Conservation (phyloP, 495 filamentous ascomycete genomes). For the Pyrenula aspistea region DNA sequence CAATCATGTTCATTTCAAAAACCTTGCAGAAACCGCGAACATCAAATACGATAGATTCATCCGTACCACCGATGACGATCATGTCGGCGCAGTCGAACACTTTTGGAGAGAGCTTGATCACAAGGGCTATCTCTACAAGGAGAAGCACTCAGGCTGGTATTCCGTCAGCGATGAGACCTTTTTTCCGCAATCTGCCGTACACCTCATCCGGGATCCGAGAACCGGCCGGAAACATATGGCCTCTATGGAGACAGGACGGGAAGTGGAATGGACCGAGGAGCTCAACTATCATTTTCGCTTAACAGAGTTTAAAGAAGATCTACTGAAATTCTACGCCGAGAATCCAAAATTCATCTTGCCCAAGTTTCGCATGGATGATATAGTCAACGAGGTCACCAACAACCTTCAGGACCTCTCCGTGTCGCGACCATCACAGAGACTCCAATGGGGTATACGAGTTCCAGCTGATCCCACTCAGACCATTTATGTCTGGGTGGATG, state of each 20-base stretch:
- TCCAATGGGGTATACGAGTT: constrained; percentile 84
- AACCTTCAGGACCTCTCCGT: constrained; percentile 79
- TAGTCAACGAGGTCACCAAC: constrained; percentile 53
- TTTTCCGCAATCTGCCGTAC: constrained; percentile 66
- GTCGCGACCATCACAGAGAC: constrained; percentile 64
- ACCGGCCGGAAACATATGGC: constrained; percentile 76
- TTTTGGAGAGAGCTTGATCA: constrained; percentile 74
- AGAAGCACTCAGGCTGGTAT: constrained; percentile 92
- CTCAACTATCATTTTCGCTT: constrained; percentile 90
- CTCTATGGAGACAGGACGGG: constrained; percentile 76
- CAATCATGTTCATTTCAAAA: constrained; percentile 16
- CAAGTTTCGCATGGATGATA: constrained; percentile 47
- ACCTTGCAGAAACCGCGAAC: constrained; percentile 53
- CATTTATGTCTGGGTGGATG: constrained; percentile 97
- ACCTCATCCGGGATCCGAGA: constrained; percentile 59
- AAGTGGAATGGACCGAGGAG: constrained; percentile 93
- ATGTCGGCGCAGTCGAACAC: constrained; percentile 77
- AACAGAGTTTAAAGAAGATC: constrained; percentile 59
- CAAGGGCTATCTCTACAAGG: constrained; percentile 68
- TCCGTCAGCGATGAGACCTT: constrained; percentile 93
- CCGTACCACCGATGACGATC: constrained; percentile 73
- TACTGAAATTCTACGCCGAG: constrained; percentile 66
- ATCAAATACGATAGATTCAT: constrained; percentile 77
- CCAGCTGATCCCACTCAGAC: constrained; percentile 77
- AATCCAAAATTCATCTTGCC: constrained; percentile 66